phyloP scores from a whole-genome alignment of 108 stramenopile species.

The Parietichytrium sp. region DNA sequence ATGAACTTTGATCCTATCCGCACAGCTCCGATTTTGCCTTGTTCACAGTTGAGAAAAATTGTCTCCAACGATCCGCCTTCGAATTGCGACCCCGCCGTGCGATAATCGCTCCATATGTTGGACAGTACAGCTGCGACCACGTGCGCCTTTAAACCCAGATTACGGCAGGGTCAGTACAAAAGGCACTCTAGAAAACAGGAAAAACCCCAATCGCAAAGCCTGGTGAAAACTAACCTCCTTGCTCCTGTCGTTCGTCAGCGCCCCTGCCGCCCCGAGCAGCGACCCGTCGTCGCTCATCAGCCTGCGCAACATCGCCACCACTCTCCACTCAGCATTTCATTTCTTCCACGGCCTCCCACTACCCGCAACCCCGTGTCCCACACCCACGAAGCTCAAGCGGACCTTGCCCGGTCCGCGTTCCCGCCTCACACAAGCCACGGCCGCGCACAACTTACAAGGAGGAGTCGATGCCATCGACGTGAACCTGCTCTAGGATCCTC shows the following conservation, averaged over 20 bases:
- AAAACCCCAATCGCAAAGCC: too few relatives aligned
- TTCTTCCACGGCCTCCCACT: too few relatives aligned
- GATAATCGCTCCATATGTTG: constrained; percentile 34
- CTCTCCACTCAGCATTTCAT: too few relatives aligned
- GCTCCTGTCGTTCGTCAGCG: neutral
- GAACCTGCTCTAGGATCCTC: constrained; percentile 19
- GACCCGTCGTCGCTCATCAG: neutral
- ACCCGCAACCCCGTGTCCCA: too few relatives aligned
- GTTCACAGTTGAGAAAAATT: constrained; percentile 11
- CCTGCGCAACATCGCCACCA: too few relatives aligned
- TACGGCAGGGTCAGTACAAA: too few relatives aligned
- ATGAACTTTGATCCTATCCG: neutral
- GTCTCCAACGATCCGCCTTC: neutral
- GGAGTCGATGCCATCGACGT: neutral
- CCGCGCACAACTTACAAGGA: constrained; percentile 35
- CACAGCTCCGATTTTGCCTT: neutral
- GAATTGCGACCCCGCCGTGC: neutral
- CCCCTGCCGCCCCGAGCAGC: neutral
- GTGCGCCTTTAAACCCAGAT: too few relatives aligned
- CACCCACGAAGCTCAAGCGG: too few relatives aligned
- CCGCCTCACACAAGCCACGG: too few relatives aligned
- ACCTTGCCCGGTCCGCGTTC: too few relatives aligned
- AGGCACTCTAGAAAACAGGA: too few relatives aligned
- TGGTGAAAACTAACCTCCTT: neutral
- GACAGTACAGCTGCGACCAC: constrained; percentile 11